phyloP scores from a whole-genome alignment of 805 yeast species.

The Cyberlindnera xishuangbannaensis region DNA sequence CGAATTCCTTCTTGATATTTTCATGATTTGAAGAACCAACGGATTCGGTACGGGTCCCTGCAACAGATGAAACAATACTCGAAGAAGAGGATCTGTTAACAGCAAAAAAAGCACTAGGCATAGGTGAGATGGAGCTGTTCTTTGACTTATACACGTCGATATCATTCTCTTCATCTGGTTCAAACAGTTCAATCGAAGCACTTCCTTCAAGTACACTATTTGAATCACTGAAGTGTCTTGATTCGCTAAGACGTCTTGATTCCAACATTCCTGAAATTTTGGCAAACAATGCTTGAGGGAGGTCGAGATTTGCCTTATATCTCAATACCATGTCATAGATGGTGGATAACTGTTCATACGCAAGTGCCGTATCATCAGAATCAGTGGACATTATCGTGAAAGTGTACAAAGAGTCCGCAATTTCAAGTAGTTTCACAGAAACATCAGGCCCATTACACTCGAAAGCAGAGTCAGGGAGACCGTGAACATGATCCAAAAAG shows the following conservation, averaged over 20 bases:
- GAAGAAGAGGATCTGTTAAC: slow-evolving; percentile 6
- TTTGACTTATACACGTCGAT: too few species aligned
- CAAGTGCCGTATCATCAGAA: slow-evolving; percentile 9
- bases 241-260: slow-evolving; percentile 10
- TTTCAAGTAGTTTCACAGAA: slow-evolving; percentile 18
- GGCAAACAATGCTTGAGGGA: slow-evolving; percentile 13
- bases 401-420: slow-evolving; percentile 21
- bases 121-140: too few species aligned
- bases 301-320: slow-evolving; percentile 18
- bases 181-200: too few species aligned
- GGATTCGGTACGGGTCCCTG: slow-evolving; percentile 3
- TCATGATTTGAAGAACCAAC: background rate
- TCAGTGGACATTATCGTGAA: slow-evolving; percentile 15
- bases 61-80: slow-evolving; percentile 2
- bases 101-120: too few species aligned
- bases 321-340: slow-evolving; percentile 17
- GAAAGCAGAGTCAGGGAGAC: slow-evolving; percentile 21
- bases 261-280: slow-evolving; percentile 15
- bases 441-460: slow-evolving; percentile 24
- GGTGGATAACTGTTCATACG: slow-evolving; percentile 16
- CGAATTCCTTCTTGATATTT: background rate
- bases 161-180: too few species aligned
- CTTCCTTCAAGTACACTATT: too few species aligned
- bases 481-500: slow-evolving; percentile 13
- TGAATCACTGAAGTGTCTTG: too few species aligned